These are phyloP conservation scores for Boletellus sp. DNA, from an alignment of 768 basidiomycete genomes.

Conservation along the genomic window DNA sequence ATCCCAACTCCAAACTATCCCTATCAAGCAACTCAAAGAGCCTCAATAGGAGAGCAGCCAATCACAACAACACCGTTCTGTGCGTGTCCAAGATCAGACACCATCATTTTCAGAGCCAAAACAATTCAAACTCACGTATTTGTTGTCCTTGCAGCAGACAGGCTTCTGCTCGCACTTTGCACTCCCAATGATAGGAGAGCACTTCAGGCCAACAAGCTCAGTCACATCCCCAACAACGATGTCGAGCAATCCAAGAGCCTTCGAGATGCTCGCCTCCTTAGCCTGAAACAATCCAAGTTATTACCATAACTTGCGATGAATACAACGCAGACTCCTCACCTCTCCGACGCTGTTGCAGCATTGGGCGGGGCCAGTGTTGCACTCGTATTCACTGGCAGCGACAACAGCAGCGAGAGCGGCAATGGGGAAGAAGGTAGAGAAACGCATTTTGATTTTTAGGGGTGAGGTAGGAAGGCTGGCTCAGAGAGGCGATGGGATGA, in stretches of 20 bases:
- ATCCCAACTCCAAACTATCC: too few relatives aligned
- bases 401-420: constrained; percentile 15
- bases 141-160: background rate
- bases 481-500: background rate
- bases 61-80: background rate
- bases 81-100: background rate
- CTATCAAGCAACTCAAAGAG: too few relatives aligned
- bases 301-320: background rate
- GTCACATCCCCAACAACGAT: background rate
- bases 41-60: background rate
- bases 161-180: background rate
- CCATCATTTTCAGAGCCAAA: too few relatives aligned
- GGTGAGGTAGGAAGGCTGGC: background rate
- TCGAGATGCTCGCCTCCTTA: background rate
- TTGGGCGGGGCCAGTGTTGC: constrained; percentile 3
- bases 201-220: background rate
- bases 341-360: constrained; percentile 13
- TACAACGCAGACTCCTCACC: background rate
- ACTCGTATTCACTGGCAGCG: background rate
- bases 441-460: background rate
- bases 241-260: background rate
- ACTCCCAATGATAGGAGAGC: background rate
- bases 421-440: constrained; percentile 2
- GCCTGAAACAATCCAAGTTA: background rate
- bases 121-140: background rate